phyloP scores from a whole-genome alignment of 2,329 filamentous ascomycete genomes.

The Microascus cirrosus region DNA sequence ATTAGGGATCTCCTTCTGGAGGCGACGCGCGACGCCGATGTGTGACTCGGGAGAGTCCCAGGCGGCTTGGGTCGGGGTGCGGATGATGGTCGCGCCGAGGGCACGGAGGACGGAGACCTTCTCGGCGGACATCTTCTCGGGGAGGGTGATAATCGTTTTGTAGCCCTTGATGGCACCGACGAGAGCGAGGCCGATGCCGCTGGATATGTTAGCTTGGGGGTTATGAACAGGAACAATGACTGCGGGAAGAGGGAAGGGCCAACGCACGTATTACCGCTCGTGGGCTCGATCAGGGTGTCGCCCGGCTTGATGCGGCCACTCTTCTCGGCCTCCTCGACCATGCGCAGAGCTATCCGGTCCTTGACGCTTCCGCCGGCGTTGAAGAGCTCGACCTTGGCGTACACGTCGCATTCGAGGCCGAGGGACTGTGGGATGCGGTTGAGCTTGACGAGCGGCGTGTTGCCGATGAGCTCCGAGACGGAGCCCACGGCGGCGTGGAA shows the following conservation, averaged over 20 bases:
- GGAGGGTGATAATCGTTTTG: slow-evolving; percentile 95
- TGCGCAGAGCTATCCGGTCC: slow-evolving; percentile 88
- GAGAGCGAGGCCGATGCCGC: slow-evolving; percentile 84
- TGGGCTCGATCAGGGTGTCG: slow-evolving; percentile 95
- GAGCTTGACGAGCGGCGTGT: slow-evolving; percentile 87
- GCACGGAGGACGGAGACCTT: slow-evolving; percentile 93
- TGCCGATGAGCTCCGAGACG: slow-evolving; percentile 82
- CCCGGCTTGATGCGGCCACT: slow-evolving; percentile 91
- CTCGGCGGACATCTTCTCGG: slow-evolving; percentile 98
- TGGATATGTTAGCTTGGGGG: slow-evolving; percentile 10
- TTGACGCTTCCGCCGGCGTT: slow-evolving; percentile 92
- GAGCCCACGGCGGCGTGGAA: slow-evolving; percentile 34
- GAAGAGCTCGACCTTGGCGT: slow-evolving; percentile 86
- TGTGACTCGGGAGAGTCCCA: slow-evolving; percentile 93
- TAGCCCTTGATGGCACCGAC: slow-evolving; percentile 95
- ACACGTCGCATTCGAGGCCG: slow-evolving; percentile 80
- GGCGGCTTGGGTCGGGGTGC: slow-evolving; percentile 90
- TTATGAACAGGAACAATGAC: neutral
- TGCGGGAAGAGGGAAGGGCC: neutral
- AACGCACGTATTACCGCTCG: slow-evolving; percentile 76
- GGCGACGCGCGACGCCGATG: slow-evolving; percentile 81
- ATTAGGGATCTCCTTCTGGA: slow-evolving; percentile 93
- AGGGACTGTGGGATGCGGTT: slow-evolving; percentile 88
- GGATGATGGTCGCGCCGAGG: slow-evolving; percentile 92
- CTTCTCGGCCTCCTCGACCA: slow-evolving; percentile 93